Conservation (phyloP, 352 stramenopile genomes). For the Phytophthora colocasiae region DNA sequence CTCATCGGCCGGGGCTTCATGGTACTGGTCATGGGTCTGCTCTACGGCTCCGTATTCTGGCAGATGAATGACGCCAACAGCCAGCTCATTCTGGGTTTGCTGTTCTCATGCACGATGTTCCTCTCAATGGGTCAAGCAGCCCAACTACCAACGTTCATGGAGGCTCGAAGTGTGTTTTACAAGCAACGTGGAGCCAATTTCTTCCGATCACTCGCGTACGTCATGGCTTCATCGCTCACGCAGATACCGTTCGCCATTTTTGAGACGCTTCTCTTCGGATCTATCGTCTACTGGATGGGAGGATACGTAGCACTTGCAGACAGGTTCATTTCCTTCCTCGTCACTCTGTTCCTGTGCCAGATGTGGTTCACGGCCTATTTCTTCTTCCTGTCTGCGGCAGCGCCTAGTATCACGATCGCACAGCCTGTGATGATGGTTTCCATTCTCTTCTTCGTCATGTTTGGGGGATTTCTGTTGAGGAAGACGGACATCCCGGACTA, state of each 20-base stretch:
- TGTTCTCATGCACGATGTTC: conserved; percentile 92
- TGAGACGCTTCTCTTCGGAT: conserved; percentile 88
- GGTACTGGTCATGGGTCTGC: conserved; percentile 67
- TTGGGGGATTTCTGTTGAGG: conserved; percentile 63
- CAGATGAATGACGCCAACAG: conserved; percentile 60
- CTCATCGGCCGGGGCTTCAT: conserved; percentile 56
- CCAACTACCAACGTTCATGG: conserved; percentile 85
- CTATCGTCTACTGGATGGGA: conserved; percentile 91
- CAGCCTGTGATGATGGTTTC: conserved; percentile 67
- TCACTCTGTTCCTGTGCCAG: conserved; percentile 74
- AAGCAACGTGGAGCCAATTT: conserved; percentile 92
- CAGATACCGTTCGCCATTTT: conserved; percentile 65
- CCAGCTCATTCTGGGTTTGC: conserved; percentile 79
- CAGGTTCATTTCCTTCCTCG: conserved; percentile 65
- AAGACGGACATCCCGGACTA: conserved; percentile 65
- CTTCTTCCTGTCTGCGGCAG: conserved; percentile 59
- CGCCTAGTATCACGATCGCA: conserved; percentile 60
- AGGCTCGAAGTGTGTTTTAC: conserved; percentile 83
- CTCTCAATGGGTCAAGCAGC: conserved; percentile 82
- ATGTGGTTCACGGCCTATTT: conserved; percentile 77
- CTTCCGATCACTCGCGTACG: conserved; percentile 83
- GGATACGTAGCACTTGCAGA: conserved; percentile 62
- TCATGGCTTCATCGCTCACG: conserved; percentile 61
- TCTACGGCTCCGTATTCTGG: conserved; percentile 77
- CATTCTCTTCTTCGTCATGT: conserved; percentile 50